Evolutionary conservation across 208 protist genomes (phyloP), one percentile per base, ranked within the genome.

Genomic region (Leishmania gerbilli): DNA sequence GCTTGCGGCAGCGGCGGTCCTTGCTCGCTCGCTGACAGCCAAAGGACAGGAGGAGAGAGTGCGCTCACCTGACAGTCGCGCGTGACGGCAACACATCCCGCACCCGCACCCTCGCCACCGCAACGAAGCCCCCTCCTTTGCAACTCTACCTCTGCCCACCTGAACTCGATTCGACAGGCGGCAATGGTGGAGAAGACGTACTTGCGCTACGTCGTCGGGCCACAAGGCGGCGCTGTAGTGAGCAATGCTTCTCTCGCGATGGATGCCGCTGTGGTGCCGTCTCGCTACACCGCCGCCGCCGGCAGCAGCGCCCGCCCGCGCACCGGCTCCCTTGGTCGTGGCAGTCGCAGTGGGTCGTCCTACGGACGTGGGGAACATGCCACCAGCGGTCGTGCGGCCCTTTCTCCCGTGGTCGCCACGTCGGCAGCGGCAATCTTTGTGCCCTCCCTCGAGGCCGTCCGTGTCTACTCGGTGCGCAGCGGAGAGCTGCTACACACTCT

Each of bases 101-200:
- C 62, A 40, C 15, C 31, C 3, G 62, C 62, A 40, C 15, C 31
- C 31, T 37, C 62, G 31, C 31, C 62, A 40, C 31, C 31, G 62
- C 17, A 13, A 40, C 62, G 31, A 68, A 9, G 6, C 40, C 40
- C 40, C 40, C 67, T 62, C 60, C 60, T 34, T 34, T 31, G 67
- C 40, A 7, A 49, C 34, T 49, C 34, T 45, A 17, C 27, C 21
- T 53, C 45, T n/a, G 45, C 2, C 6, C 24, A 51, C 45, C n/a
- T 53, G 49, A 9, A 34, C 69, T 55, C 40, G 40, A 37, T 37
- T 51, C 9, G 72, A 62, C 34, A 24, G n/a, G 45, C 34, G 1
- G 51, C 72, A 62, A 97, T 96, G 93, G 93, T 97, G 55, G 95
- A 92, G 24, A 98, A 98, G 84, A 98, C 90, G 3, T 98, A 98